Percentiles rank a stretch among this genome's conserved stretches.
Conservation (phyloP, 108 stramenopile genomes). For the Cyclotella cryptica region DNA sequence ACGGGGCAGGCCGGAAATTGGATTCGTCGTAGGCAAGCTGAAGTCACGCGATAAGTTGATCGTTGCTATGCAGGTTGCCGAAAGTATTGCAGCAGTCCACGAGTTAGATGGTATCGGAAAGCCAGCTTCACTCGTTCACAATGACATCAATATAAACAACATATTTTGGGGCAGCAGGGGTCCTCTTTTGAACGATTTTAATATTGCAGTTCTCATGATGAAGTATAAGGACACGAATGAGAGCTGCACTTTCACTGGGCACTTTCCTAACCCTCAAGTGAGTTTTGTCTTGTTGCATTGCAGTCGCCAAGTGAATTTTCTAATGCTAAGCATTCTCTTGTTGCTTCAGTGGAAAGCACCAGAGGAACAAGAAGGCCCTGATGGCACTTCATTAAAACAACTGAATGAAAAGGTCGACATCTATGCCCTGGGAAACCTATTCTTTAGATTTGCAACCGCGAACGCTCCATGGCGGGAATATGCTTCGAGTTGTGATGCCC, state of each 20-base stretch:
- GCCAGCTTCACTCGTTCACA: slow-evolving; percentile 46
- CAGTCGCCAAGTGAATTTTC: not conserved
- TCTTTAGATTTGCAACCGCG: slow-evolving; percentile 39
- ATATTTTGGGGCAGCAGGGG: slow-evolving; percentile 36
- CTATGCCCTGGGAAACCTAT: slow-evolving; percentile 43
- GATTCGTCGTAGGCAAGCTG: slow-evolving; percentile 15
- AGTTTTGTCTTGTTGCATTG: not conserved
- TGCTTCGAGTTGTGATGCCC: slow-evolving; percentile 1
- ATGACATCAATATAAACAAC: slow-evolving; percentile 55
- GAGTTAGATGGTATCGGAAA: slow-evolving; percentile 41
- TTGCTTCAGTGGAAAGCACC: slow-evolving; percentile 43
- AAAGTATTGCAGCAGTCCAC: slow-evolving; percentile 72
- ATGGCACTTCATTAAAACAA: slow-evolving; percentile 22
- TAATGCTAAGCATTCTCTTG: not conserved
- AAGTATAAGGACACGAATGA: slow-evolving; percentile 29
- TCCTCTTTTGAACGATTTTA: slow-evolving; percentile 56
- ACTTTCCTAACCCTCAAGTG: slow-evolving; percentile 56
- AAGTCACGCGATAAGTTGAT: slow-evolving; percentile 47
- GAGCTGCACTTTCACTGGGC: slow-evolving; percentile 42
- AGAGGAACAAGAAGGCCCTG: slow-evolving; percentile 38
- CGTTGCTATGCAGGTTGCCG: slow-evolving; percentile 61
- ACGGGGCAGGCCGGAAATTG: slow-evolving; percentile 14
- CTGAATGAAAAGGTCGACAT: slow-evolving; percentile 46
- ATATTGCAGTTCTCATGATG: slow-evolving; percentile 56
- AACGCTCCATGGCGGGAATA: slow-evolving; percentile 45